phyloP scores from a whole-genome alignment of 2,329 filamentous ascomycete genomes.

The Exophiala mesophila region DNA sequence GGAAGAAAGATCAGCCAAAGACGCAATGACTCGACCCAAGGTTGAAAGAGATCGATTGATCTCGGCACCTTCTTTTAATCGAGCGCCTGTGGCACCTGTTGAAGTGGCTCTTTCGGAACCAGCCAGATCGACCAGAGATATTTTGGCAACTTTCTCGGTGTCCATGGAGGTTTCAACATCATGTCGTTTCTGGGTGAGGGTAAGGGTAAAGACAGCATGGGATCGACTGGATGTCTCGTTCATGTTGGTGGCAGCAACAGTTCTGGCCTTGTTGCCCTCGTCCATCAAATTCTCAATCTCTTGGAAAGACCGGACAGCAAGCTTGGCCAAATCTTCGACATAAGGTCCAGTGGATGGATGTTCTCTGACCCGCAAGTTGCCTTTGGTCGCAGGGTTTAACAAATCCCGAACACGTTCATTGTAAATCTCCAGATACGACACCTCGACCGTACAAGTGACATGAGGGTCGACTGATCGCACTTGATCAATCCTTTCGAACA shows the following conservation, averaged over 20 bases:
- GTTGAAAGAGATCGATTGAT: constrained; percentile 97
- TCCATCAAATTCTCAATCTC: constrained; percentile 99
- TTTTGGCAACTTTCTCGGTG: constrained; percentile 95
- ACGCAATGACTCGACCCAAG: constrained; percentile 92
- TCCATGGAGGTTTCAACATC: constrained; percentile 94
- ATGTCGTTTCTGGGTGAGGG: constrained; percentile 86
- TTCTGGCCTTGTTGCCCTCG: constrained; percentile 97
- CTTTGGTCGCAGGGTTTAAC: constrained; percentile 90
- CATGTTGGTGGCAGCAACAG: constrained; percentile 98
- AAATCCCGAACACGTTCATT: constrained; percentile 96
- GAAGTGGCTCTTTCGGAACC: constrained; percentile 97
- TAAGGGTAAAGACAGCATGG: constrained; percentile 95
- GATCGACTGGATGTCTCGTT: constrained; percentile 98
- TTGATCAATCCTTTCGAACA: constrained; percentile 80
- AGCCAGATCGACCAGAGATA: constrained; percentile 94
- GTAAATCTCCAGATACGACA: constrained; percentile 98
- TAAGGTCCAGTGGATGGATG: constrained; percentile 97
- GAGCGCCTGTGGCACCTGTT: constrained; percentile 89
- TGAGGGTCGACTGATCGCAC: constrained; percentile 66
- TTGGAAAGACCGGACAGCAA: constrained; percentile 85
- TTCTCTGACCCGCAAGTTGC: constrained; percentile 93
- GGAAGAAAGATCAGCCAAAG: constrained; percentile 82
- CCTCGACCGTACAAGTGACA: constrained; percentile 86
- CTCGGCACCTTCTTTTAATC: constrained; percentile 94
- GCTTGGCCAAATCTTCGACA: constrained; percentile 93